Evolutionary conservation across 345 rosid species (phyloP), one percentile per base, ranked within the genome.

Genomic region (Euclidium syriacum): DNA sequence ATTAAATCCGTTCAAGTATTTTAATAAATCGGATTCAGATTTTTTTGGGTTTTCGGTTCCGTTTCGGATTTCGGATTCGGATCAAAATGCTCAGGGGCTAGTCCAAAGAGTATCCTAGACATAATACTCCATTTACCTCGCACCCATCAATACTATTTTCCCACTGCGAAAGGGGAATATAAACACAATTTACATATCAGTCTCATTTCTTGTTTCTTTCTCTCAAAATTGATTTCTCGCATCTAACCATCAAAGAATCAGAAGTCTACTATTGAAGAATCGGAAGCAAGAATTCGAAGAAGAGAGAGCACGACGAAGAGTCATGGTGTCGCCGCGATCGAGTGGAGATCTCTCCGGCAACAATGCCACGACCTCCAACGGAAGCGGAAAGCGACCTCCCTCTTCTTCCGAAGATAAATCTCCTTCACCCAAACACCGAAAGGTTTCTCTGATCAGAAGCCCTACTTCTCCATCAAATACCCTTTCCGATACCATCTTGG

Each of bases 241-340:
- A 52, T 44, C 19, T 4, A 39, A 17, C 20, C 5, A 18, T 49
- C 41, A 35, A 48, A 40, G 67, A 44, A 36, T 46, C 41, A 51
- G 57, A 26, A 67, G 40, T 23, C 23, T 46, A 35, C 36, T 23
- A 4, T n/a, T n/a, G n/a, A n/a, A 27, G 29, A 30, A 22, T 41
- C 69, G 60, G 3, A 52, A 51, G 24, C 39, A 46, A 62, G 52
- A 65, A n/a, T 4, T 36, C 19, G 64, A 47, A 6, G 11, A 53
- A 35, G 42, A 73, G 47, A 68, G 59, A 73, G 71, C n/a, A n/a
- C n/a, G n/a, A n/a, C n/a, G n/a, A 77, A 58, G 82, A 85, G 81
- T 71, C 79, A 91, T 91, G 98, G 98, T 83, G 71, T 84, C 92
- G 39, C 80, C 96, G 71, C 79, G 84, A 64, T 79, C 90, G 71